Percentiles rank a stretch among this genome's conserved stretches.
phyloP scores from a whole-genome alignment of 768 basidiomycete species.

The Neoboletus subvelutipes region DNA sequence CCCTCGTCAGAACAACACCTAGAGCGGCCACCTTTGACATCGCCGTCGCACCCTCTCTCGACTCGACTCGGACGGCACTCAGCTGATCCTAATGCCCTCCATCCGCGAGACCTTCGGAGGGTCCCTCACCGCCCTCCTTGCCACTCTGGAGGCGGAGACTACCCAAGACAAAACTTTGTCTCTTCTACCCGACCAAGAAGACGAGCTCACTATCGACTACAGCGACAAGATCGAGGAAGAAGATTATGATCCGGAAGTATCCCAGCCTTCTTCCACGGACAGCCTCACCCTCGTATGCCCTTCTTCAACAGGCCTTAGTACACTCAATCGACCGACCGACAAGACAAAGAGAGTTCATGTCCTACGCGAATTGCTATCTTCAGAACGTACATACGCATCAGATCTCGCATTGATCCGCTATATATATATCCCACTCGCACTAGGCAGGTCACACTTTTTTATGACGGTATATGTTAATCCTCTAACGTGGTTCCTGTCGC shows the following conservation, averaged over 20 bases:
- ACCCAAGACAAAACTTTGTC: conserved; percentile 34
- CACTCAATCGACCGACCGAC: conserved; percentile 33
- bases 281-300: conserved; percentile 24
- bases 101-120: conserved; percentile 34
- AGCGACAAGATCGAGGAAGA: conserved; percentile 27
- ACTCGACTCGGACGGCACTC: conserved; percentile 16
- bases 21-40: conserved; percentile 2
- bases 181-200: conserved; percentile 29
- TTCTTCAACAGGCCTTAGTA: conserved; percentile 6
- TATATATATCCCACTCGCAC: conserved; percentile 75
- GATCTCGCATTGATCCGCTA: conserved; percentile 78
- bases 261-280: conserved; percentile 27
- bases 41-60: not conserved
- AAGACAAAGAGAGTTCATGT: conserved; percentile 76
- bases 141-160: conserved; percentile 29
- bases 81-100: conserved; percentile 28
- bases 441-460: conserved; percentile 48
- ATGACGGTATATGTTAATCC: conserved; percentile 1
- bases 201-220: conserved; percentile 21
- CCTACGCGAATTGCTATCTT: conserved; percentile 71
- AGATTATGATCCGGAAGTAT: conserved; percentile 27
- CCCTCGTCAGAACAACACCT: conserved; percentile 17
- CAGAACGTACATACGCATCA: conserved; percentile 80
- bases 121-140: conserved; percentile 32
- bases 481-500: conserved; percentile 8